These are phyloP conservation scores for Chalciporus sphaerocephalus DNA, from an alignment of 768 basidiomycete species.

Conservation along the genomic window DNA sequence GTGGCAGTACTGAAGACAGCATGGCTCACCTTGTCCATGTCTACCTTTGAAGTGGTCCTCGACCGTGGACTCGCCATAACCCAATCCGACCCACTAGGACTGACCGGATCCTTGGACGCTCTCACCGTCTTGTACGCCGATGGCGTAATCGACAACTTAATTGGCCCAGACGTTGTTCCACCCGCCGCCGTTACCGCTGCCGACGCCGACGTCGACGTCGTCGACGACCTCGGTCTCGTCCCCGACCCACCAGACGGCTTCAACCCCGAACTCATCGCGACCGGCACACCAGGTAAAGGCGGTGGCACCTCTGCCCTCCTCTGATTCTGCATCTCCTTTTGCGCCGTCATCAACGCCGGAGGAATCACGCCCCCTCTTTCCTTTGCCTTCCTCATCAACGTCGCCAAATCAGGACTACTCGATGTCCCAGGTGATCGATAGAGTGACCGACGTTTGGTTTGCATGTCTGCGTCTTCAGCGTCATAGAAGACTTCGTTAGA, in stretches of 20 bases:
- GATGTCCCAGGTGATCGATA: slow-evolving; percentile 87
- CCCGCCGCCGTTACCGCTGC: slow-evolving; percentile 27
- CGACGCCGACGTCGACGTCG: slow-evolving; percentile 34
- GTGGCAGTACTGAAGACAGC: not conserved
- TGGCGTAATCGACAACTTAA: slow-evolving; percentile 35
- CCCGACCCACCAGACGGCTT: slow-evolving; percentile 26
- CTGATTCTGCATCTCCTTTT: slow-evolving; percentile 29
- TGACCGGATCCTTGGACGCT: slow-evolving; percentile 27
- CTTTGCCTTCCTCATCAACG: slow-evolving; percentile 79
- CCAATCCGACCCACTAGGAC: slow-evolving; percentile 43
- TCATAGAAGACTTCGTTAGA: slow-evolving; percentile 61
- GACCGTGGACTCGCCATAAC: slow-evolving; percentile 44
- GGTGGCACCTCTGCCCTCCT: slow-evolving; percentile 40
- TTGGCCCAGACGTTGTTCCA: slow-evolving; percentile 24
- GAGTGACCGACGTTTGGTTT: slow-evolving; percentile 76
- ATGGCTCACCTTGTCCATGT: slow-evolving; percentile 45
- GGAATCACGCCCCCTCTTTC: slow-evolving; percentile 51
- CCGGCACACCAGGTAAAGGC: slow-evolving; percentile 36
- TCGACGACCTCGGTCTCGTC: slow-evolving; percentile 42
- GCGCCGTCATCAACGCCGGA: slow-evolving; percentile 25
- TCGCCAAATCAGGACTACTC: slow-evolving; percentile 88
- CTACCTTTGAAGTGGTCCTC: slow-evolving; percentile 39
- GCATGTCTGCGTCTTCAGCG: slow-evolving; percentile 61
- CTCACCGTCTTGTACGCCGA: slow-evolving; percentile 22
- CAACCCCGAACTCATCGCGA: slow-evolving; percentile 12